These are phyloP conservation scores for Aspergillus sp. DNA, from an alignment of 2,329 filamentous ascomycete species.

Conservation along the genomic window DNA sequence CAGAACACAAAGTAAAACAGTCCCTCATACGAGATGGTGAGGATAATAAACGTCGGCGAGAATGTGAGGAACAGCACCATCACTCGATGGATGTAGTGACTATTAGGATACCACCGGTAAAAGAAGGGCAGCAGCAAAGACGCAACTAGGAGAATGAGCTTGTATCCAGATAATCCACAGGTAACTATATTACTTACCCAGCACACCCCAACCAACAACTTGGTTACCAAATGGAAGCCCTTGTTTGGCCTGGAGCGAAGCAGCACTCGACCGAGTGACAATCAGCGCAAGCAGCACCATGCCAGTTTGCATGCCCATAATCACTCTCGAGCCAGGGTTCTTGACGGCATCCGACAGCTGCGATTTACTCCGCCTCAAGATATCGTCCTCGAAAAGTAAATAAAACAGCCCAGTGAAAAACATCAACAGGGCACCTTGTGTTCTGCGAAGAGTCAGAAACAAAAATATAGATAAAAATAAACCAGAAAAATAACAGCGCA, in stretches of 20 bases:
- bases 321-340: slow-evolving; percentile 30
- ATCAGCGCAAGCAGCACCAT: slow-evolving; percentile 72
- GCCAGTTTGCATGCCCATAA: slow-evolving; percentile 53
- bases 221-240: slow-evolving; percentile 85
- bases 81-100: slow-evolving; percentile 81
- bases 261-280: slow-evolving; percentile 77
- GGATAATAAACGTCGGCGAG: slow-evolving; percentile 85
- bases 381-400: slow-evolving; percentile 65
- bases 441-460: slow-evolving; percentile 37
- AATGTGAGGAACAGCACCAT: slow-evolving; percentile 87
- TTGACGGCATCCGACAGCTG: slow-evolving; percentile 11
- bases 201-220: slow-evolving; percentile 70
- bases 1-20: slow-evolving; percentile 92
- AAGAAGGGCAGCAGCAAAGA: slow-evolving; percentile 73
- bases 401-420: slow-evolving; percentile 66
- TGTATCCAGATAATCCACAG: slow-evolving; percentile 1
- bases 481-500: neutral
- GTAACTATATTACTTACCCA: slow-evolving; percentile 44
- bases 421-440: slow-evolving; percentile 72
- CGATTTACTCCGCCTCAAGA: slow-evolving; percentile 39
- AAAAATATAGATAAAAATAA: neutral
- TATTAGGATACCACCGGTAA: slow-evolving; percentile 72
- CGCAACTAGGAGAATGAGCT: slow-evolving; percentile 41
- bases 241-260: slow-evolving; percentile 73
- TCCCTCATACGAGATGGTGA: slow-evolving; percentile 95